phyloP scores from a whole-genome alignment of 129 eudicot species.

The Tagetes patula region DNA sequence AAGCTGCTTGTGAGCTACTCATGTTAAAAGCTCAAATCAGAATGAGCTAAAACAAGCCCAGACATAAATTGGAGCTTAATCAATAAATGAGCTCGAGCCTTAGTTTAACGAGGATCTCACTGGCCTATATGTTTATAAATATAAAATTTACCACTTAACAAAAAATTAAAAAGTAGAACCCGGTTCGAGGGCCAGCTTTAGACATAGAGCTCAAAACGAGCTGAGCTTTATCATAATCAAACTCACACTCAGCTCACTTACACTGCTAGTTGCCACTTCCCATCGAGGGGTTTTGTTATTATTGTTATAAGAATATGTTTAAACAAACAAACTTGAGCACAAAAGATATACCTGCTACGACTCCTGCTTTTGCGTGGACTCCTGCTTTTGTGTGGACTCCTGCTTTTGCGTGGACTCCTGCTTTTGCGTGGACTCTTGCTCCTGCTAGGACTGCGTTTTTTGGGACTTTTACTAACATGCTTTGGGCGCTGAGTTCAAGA shows the following conservation, averaged over 20 bases:
- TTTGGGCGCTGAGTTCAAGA: conserved; percentile 54
- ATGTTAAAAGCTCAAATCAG: neutral
- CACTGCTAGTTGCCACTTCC: neutral
- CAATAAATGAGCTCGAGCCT: too few species aligned
- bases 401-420: neutral
- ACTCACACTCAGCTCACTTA: neutral
- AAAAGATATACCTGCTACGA: conserved; percentile 47
- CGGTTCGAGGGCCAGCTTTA: too few species aligned
- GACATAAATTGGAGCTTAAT: too few species aligned
- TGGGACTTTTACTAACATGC: conserved; percentile 67
- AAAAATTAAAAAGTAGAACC: too few species aligned
- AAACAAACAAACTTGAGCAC: neutral
- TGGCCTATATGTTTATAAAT: neutral
- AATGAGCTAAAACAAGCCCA: neutral
- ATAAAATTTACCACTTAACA: neutral
- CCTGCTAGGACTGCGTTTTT: conserved; percentile 46
- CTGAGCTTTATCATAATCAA: too few species aligned
- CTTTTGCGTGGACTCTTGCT: conserved; percentile 43
- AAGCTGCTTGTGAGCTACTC: neutral
- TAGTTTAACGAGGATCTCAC: neutral
- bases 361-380: conserved; percentile 57
- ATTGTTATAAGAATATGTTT: neutral
- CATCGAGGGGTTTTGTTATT: neutral
- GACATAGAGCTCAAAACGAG: too few species aligned
- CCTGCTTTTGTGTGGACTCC: conserved; percentile 1